phyloP scores from a whole-genome alignment of 768 basidiomycete species.

The Sarcomyxa edulis region DNA sequence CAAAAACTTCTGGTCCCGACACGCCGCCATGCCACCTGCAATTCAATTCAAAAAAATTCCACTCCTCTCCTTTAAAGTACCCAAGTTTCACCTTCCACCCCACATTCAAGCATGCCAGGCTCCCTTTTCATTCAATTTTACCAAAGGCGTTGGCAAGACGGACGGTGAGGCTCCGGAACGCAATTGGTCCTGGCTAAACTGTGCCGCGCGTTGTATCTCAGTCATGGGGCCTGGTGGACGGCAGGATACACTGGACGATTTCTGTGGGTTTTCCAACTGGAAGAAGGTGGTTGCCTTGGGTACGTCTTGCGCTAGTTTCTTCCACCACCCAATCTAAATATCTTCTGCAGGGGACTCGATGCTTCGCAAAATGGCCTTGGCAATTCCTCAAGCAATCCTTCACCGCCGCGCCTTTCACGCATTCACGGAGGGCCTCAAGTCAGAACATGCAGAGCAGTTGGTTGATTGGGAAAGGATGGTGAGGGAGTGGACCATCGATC shows the following conservation, averaged over 20 bases:
- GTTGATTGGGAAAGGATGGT: slow-evolving; percentile 10
- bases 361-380: slow-evolving; percentile 7
- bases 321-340: background rate
- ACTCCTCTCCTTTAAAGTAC: slow-evolving; percentile 7
- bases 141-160: slow-evolving; percentile 17
- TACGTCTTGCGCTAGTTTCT: slow-evolving; percentile 2
- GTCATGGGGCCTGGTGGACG: slow-evolving; percentile 16
- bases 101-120: slow-evolving; percentile 15
- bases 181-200: slow-evolving; percentile 23
- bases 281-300: slow-evolving; percentile 13
- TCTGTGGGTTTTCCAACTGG: slow-evolving; percentile 17
- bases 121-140: slow-evolving; percentile 23
- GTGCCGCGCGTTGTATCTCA: slow-evolving; percentile 8
- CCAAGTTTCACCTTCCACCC: slow-evolving; percentile 19
- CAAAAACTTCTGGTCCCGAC: background rate
- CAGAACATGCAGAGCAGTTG: slow-evolving; percentile 9
- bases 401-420: slow-evolving; percentile 8
- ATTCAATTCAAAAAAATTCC: slow-evolving; percentile 1
- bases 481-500: slow-evolving; percentile 11
- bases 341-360: slow-evolving; percentile 8
- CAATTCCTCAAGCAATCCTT: slow-evolving; percentile 12
- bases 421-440: slow-evolving; percentile 10
- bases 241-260: slow-evolving; percentile 20
- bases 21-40: background rate
- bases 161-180: slow-evolving; percentile 30